phyloP scores from a whole-genome alignment of 805 yeast genomes.

The Blastobotrys attinorum region DNA sequence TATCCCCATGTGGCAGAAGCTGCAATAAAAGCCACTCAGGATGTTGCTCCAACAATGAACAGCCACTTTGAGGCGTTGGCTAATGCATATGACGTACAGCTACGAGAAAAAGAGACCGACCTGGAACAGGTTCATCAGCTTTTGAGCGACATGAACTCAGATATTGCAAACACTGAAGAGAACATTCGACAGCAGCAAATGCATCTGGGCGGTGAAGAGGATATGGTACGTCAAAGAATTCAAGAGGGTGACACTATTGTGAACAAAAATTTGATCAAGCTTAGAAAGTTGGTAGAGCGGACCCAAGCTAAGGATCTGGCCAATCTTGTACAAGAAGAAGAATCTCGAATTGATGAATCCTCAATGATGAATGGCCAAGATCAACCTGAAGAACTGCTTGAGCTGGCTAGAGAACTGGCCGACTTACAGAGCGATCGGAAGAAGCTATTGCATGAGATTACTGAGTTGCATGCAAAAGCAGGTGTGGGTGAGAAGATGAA shows the following conservation, averaged over 20 bases:
- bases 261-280: slow-evolving; percentile 14
- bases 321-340: slow-evolving; percentile 49
- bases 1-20: slow-evolving; percentile 43
- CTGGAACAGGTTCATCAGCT: slow-evolving; percentile 40
- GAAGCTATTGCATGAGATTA: slow-evolving; percentile 39
- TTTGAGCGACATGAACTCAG: slow-evolving; percentile 34
- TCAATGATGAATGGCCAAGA: slow-evolving; percentile 8
- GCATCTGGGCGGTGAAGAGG: slow-evolving; percentile 26
- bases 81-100: slow-evolving; percentile 45
- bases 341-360: slow-evolving; percentile 26
- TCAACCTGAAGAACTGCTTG: slow-evolving; percentile 10
- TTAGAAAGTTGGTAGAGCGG: slow-evolving; percentile 47
- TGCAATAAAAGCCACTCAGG: slow-evolving; percentile 46
- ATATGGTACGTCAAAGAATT: slow-evolving; percentile 13
- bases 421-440: slow-evolving; percentile 36
- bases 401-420: slow-evolving; percentile 31
- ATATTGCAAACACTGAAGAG: slow-evolving; percentile 31
- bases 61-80: slow-evolving; percentile 32
- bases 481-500: slow-evolving; percentile 51
- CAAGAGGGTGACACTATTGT: slow-evolving; percentile 24
- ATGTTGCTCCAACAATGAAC: slow-evolving; percentile 31
- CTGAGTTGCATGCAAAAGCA: slow-evolving; percentile 40
- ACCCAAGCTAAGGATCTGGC: slow-evolving; percentile 58
- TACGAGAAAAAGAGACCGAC: slow-evolving; percentile 48
- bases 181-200: slow-evolving; percentile 25